Percentiles rank a stretch among this genome's conserved stretches.
Conservation (phyloP, 306 rosid genomes). For the Rosa chinensis region DNA sequence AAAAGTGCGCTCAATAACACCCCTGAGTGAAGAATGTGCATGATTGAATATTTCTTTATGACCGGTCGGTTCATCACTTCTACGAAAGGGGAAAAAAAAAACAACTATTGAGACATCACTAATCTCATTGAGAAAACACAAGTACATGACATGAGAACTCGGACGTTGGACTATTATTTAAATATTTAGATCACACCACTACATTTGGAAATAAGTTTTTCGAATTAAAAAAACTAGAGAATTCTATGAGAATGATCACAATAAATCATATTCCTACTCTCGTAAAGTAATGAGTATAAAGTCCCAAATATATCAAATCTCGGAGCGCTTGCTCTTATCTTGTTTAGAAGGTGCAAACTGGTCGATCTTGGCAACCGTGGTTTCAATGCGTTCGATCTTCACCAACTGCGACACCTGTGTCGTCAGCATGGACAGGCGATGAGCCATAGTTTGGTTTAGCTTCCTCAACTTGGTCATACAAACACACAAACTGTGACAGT, state of each 20-base stretch:
- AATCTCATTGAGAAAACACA: too few species aligned
- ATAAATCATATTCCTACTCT: neutral
- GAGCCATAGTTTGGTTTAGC: conserved; percentile 62
- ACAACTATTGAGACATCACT: too few species aligned
- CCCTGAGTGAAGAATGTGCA: too few species aligned
- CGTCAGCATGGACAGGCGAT: conserved; percentile 89
- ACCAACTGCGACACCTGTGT: conserved; percentile 96
- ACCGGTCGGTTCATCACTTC: too few species aligned
- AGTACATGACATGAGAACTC: too few species aligned
- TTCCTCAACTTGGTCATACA: conserved; percentile 74
- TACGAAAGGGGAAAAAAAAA: too few species aligned
- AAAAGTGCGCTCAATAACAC: too few species aligned
- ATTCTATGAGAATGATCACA: too few species aligned
- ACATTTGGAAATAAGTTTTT: neutral
- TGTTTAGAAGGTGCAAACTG: conserved; percentile 81
- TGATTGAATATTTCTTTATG: too few species aligned
- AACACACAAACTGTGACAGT: neutral
- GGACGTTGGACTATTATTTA: too few species aligned
- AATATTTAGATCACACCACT: too few species aligned
- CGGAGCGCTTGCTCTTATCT: conserved; percentile 39
- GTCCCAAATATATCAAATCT: neutral
- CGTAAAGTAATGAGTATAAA: conserved; percentile 4
- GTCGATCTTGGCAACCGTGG: conserved; percentile 91
- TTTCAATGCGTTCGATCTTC: conserved; percentile 94
- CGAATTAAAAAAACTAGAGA: too few species aligned